These are phyloP conservation scores for Penicillium sp. DNA, from an alignment of 2,329 filamentous ascomycete genomes.

Conservation along the genomic window DNA sequence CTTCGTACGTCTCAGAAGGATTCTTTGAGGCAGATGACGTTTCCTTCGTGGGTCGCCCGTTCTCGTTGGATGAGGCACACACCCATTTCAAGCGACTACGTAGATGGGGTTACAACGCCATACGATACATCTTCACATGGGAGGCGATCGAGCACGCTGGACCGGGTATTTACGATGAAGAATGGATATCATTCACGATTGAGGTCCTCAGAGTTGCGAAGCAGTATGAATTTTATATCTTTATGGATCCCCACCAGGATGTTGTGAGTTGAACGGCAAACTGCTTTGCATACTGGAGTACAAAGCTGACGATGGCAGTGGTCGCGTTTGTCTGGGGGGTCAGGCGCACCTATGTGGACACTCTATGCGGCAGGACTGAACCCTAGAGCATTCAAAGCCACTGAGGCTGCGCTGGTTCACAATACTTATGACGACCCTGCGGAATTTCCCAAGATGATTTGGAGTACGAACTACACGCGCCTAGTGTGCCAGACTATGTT, in stretches of 20 bases:
- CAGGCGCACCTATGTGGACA: constrained; percentile 96
- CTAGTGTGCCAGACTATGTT: constrained; percentile 86
- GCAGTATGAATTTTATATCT: constrained; percentile 87
- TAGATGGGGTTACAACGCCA: constrained; percentile 90
- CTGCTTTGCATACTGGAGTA: not conserved
- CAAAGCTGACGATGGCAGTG: constrained; percentile 52
- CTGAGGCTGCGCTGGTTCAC: constrained; percentile 88
- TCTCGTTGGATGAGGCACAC: constrained; percentile 74
- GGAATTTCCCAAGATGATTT: constrained; percentile 96
- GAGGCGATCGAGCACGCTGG: constrained; percentile 94
- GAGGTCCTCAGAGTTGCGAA: constrained; percentile 76
- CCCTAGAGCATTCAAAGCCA: constrained; percentile 74
- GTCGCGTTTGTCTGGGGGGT: constrained; percentile 91
- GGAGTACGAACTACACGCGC: constrained; percentile 93
- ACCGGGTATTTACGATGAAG: constrained; percentile 87
- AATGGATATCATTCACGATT: constrained; percentile 88
- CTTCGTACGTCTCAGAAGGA: constrained; percentile 67
- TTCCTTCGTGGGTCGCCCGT: constrained; percentile 81
- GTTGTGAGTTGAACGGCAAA: constrained; percentile 55
- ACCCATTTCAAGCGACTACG: constrained; percentile 79
- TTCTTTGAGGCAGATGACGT: constrained; percentile 94
- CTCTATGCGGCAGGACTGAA: constrained; percentile 90
- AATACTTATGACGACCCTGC: constrained; percentile 84
- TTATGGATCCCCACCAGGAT: constrained; percentile 99
- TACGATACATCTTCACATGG: constrained; percentile 97